phyloP scores from a whole-genome alignment of 371 early-diverging fungal species.

The Mucor saturninus region DNA sequence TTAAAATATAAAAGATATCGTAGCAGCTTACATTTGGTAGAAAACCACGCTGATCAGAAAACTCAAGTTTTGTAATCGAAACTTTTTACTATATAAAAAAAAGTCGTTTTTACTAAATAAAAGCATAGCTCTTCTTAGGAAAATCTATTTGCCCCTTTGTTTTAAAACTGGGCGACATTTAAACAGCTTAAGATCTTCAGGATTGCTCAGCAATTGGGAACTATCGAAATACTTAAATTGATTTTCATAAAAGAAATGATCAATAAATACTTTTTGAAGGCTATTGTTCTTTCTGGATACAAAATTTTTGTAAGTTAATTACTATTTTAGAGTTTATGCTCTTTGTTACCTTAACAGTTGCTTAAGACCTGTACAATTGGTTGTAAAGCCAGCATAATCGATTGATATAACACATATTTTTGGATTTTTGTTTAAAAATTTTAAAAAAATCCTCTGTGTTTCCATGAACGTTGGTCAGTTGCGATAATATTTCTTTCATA shows the following conservation, averaged over 20 bases:
- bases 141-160: constrained; percentile 18
- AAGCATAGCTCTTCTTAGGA: neutral
- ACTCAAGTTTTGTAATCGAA: constrained; percentile 8
- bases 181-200: constrained; percentile 17
- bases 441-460: constrained; percentile 19
- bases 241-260: constrained; percentile 22
- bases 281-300: constrained; percentile 21
- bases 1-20: constrained; percentile 24
- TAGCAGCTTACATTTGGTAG: constrained; percentile 19
- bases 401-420: constrained; percentile 21
- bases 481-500: neutral
- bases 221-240: constrained; percentile 20
- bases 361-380: constrained; percentile 17
- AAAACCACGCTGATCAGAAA: constrained; percentile 15
- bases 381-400: constrained; percentile 24
- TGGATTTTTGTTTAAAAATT: constrained; percentile 3
- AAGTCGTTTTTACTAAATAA: neutral
- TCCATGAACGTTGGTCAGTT: constrained; percentile 15
- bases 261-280: constrained; percentile 22
- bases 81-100: constrained; percentile 1
- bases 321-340: constrained; percentile 22
- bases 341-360: constrained; percentile 9
- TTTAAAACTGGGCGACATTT: constrained; percentile 16
- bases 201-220: constrained; percentile 13
- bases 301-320: constrained; percentile 19